phyloP scores from a whole-genome alignment of 2,329 filamentous ascomycete genomes.

The Venturia pyrina region DNA sequence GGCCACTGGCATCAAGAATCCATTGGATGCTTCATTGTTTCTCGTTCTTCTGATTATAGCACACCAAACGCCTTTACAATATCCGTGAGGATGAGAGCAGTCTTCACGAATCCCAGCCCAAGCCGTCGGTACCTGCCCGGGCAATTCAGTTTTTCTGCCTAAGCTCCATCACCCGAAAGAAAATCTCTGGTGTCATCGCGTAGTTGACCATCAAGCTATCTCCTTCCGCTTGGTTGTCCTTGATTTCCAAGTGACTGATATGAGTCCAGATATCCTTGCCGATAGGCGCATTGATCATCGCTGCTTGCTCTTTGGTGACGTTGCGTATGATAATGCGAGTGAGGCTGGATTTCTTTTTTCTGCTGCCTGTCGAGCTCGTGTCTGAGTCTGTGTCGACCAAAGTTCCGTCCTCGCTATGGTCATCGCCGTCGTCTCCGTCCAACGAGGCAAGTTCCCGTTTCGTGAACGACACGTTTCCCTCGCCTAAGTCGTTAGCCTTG shows the following conservation, averaged over 20 bases:
- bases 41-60: not conserved
- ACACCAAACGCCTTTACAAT: not conserved
- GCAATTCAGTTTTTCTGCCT: not conserved
- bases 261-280: conserved; percentile 16
- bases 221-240: not conserved
- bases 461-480: no score
- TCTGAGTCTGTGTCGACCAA: no score
- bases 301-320: conserved; percentile 13
- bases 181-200: not conserved
- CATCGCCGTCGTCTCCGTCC: no score
- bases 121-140: not conserved
- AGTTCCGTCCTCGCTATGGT: no score
- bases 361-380: no score
- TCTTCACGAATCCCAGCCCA: not conserved
- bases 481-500: no score
- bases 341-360: no score
- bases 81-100: not conserved
- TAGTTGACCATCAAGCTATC: conserved; percentile 10
- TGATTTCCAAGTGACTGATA: no score
- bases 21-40: no score
- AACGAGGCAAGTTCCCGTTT: no score
- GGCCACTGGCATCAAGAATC: no score
- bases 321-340: conserved; percentile 15
- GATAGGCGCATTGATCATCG: conserved; percentile 17
- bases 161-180: not conserved